phyloP scores from a whole-genome alignment of 2,329 filamentous ascomycete species.

The Talaromyces sp. region DNA sequence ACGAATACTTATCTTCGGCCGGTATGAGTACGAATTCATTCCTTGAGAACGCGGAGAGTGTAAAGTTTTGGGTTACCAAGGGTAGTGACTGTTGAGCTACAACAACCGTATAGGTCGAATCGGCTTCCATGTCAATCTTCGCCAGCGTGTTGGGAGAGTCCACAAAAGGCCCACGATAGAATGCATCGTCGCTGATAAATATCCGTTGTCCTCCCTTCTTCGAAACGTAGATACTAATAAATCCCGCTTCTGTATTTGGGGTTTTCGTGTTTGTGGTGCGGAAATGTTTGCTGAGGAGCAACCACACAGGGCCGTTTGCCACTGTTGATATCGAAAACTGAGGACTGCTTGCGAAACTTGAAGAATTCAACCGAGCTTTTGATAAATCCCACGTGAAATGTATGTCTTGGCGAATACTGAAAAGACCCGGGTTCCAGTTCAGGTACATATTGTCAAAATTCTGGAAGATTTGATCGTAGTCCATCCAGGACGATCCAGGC shows the following conservation, averaged over 20 bases:
- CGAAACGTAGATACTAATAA: conserved; percentile 84
- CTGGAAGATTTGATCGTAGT: conserved; percentile 78
- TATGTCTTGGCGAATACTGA: conserved; percentile 75
- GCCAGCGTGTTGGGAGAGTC: conserved; percentile 90
- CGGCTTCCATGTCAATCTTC: conserved; percentile 60
- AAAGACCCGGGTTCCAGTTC: conserved; percentile 91
- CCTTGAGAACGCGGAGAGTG: conserved; percentile 75
- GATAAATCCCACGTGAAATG: conserved; percentile 81
- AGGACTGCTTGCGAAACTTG: conserved; percentile 67
- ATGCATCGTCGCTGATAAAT: conserved; percentile 66
- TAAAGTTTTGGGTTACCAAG: conserved; percentile 73
- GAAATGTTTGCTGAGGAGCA: conserved; percentile 84
- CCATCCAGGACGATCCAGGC: conserved; percentile 91
- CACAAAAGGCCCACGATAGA: conserved; percentile 78
- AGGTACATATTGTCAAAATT: conserved; percentile 95
- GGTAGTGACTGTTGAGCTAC: conserved; percentile 76
- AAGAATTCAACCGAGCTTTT: conserved; percentile 56
- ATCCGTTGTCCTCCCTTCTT: conserved; percentile 66
- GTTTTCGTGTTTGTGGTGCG: conserved; percentile 57
- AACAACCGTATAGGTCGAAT: conserved; percentile 59
- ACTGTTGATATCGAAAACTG: conserved; percentile 56
- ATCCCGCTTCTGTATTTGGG: conserved; percentile 58
- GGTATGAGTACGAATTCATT: conserved; percentile 57
- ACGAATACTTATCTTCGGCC: conserved; percentile 58
- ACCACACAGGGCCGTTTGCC: conserved; percentile 66